Evolutionary conservation across 2,329 filamentous ascomycete genomes (phyloP), one percentile per base, ranked within the genome.

Genomic region (Exserohilum turcica): DNA sequence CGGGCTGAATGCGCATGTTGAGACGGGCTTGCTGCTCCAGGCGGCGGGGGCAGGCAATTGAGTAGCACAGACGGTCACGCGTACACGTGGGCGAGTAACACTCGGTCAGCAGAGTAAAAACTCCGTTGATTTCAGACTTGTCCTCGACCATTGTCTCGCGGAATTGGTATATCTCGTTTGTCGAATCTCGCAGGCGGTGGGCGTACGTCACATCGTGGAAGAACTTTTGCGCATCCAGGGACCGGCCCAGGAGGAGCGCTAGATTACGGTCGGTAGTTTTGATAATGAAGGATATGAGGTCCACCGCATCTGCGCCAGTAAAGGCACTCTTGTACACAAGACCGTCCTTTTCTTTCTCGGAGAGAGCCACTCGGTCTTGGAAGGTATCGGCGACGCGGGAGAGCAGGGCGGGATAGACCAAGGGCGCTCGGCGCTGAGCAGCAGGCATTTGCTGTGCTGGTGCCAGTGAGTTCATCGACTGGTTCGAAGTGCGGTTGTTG

Each of bases 191-290:
- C 66, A 99, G 79, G 42, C 94, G 86, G 75, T 99, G 94, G 66
- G 97, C 93, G 75, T 99, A 99, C 0, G 93, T 97, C 44, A 97
- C 94, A 81, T 99, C 94, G 78, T 99, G 94, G 73, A 99, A 99
- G 78, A 96, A 97, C 74, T 97, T 97, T 72, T 99, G 94, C 19
- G 94, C 94, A 77, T 99, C 94, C 56, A 99, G 79, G 36, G 94
- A 92, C 71, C 94, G 86, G 57, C 94, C 94, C 13, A 99, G 80
- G 8, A 99, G 84, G 43, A 99, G 80, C 9, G 94, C 94, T 56
- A 99, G 80, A 72, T 99, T 99, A 54, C 94, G 86, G 76, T 99
- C 94, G 0, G 91, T 96, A 1, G 94, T 99, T 70, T 95, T 89
- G 75, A 99, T 97, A 62, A 99, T 97, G 71, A 95, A 96, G 1